Base-by-base conservation (phyloP, 805 yeast species). In the Candida coleopterorum region DNA sequence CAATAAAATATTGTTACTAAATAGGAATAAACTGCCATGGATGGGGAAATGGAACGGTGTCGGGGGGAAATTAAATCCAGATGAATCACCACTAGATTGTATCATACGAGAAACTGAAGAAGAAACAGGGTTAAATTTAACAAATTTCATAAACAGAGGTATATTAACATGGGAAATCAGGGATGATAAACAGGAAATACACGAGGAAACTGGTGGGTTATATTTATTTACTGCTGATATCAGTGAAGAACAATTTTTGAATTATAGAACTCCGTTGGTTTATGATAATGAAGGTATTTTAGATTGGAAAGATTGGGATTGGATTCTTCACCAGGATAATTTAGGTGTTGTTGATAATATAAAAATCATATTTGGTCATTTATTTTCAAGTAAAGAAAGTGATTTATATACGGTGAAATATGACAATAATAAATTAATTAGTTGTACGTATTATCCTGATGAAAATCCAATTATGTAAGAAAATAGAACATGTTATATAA, bases 11-110 rank as follows among this genome's bases (percentile, higher is more conserved):
- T 58, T 67, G 9, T 45, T 68, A 6, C 48, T 68, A 14, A 68
- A 68, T 37, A 49, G 73, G 17, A 58, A 62, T 38, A 68, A 68
- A 38, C 49, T 57, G 9, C 73, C 73, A 1, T 65, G 70, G 68
- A 68, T 67, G 72, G 73, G 73, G 11, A 49, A 62, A 33, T 68
- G 72, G 72, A 67, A 68, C 44, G 73, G 72, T 9, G 70, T 68
- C 9, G 72, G 72, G 7, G 73, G 73, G 5, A 67, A 68, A 40
- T 41, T 67, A 12, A 64, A 64, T 23, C 37, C 44, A 0, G 46
- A 39, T 12, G 73, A 68, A 42, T 42, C 60, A 2, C 64, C 71
- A 1, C 39, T 52, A 25, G 58, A 58, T n/a, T 65, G 72, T 38
- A 67, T 68, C 14, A 54, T 60, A 5, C 40, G 73, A 32, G 73